Conservation (phyloP, 2,329 filamentous ascomycete species). For the Venturia aucupariae region DNA sequence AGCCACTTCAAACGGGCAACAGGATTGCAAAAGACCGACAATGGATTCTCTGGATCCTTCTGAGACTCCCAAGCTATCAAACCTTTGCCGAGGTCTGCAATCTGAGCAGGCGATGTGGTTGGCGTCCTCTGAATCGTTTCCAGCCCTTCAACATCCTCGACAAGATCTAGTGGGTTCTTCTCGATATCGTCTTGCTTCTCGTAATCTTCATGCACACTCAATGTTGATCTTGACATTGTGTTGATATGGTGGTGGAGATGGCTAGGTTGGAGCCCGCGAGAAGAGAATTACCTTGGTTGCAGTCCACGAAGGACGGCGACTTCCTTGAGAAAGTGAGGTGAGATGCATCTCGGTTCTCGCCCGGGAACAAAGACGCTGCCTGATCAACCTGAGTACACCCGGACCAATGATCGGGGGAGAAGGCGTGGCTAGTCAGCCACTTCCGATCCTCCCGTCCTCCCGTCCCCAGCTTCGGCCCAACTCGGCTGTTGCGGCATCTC, state of each 20-base stretch:
- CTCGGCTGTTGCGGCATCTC: not conserved
- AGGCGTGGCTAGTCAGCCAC: not conserved
- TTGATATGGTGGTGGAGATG: too few relatives aligned
- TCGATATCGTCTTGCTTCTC: not conserved
- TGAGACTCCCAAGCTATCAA: conserved; percentile 14
- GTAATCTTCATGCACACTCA: not conserved
- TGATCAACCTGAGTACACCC: not conserved
- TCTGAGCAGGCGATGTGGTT: conserved; percentile 5
- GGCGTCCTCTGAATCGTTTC: not conserved
- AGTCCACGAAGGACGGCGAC: not conserved
- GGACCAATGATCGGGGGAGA: not conserved
- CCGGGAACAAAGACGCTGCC: not conserved
- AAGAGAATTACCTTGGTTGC: too few relatives aligned
- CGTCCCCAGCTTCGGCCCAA: not conserved
- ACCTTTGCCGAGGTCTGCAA: conserved; percentile 15
- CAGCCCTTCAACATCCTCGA: conserved; percentile 6
- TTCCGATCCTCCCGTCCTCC: too few relatives aligned
- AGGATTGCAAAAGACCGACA: not conserved
- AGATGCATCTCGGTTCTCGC: not conserved
- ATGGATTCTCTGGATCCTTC: conserved; percentile 12
- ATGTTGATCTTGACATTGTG: not conserved
- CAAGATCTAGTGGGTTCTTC: not conserved
- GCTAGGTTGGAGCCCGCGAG: too few relatives aligned
- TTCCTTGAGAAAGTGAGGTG: not conserved
- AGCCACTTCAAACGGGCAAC: not conserved